These are phyloP conservation scores for Halocafeteria seosinensis DNA, from an alignment of 108 stramenopile species.

Conservation along the genomic window DNA sequence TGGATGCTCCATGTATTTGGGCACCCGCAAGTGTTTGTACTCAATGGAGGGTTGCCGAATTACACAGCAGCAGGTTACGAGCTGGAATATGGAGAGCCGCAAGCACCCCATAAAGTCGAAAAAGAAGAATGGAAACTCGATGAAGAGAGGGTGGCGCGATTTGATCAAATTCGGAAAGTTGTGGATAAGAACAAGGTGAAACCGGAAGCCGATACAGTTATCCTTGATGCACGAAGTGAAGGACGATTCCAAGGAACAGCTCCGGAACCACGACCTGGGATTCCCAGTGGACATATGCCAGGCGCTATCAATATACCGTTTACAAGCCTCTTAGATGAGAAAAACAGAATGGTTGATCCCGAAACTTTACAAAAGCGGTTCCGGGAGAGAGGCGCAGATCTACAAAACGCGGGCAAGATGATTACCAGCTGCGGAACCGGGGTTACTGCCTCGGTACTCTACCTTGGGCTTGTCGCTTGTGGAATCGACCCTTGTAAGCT, in stretches of 20 bases:
- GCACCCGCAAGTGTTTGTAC: not conserved
- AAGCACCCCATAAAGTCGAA: not conserved
- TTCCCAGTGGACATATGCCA: not conserved
- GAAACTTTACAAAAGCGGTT: not conserved
- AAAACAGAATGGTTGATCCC: not conserved
- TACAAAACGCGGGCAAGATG: not conserved
- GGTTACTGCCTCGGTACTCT: not conserved
- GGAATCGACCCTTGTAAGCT: not conserved
- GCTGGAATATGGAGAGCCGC: not conserved
- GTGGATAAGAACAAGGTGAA: not conserved
- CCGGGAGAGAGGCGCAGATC: not conserved
- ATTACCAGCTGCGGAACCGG: not conserved
- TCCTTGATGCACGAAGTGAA: not conserved
- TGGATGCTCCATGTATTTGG: not conserved
- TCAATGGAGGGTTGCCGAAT: not conserved
- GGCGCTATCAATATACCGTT: not conserved
- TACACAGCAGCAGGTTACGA: not conserved
- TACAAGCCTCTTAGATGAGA: not conserved
- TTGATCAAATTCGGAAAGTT: not conserved
- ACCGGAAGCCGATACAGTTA: not conserved
- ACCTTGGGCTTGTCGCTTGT: not conserved
- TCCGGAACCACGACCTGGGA: not conserved
- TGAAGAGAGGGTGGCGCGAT: too few species aligned
- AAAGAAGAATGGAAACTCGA: not conserved
- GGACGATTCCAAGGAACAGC: not conserved